phyloP scores from a whole-genome alignment of 192 early-diverging fungal genomes.

The Allomyces macrogynus region DNA sequence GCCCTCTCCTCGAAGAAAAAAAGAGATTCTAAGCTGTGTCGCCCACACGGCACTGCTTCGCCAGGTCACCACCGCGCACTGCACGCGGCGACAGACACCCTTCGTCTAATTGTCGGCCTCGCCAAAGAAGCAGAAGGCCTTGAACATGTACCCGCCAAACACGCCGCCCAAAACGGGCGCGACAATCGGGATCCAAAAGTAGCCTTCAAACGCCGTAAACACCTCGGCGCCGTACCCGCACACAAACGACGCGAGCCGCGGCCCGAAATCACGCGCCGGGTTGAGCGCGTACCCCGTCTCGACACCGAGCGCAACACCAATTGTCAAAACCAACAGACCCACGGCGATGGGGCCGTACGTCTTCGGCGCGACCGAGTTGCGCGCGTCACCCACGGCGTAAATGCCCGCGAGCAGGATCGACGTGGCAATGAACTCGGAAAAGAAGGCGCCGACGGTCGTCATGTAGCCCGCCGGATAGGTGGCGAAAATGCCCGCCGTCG shows the following conservation, averaged over 20 bases:
- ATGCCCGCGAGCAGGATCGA: conserved; percentile 40
- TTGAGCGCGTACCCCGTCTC: conserved; percentile 39
- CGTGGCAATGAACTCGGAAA: conserved; percentile 47
- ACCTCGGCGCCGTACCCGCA: conserved; percentile 42
- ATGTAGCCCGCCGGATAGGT: conserved; percentile 36
- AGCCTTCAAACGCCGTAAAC: conserved; percentile 46
- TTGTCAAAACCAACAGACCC: conserved; percentile 17
- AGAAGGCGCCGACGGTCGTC: conserved; percentile 26
- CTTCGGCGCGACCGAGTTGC: conserved; percentile 4
- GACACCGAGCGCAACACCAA: conserved; percentile 28
- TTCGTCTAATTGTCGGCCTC: background rate
- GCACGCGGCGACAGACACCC: too few relatives aligned
- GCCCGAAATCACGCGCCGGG: conserved; percentile 61
- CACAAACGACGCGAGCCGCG: conserved; percentile 45
- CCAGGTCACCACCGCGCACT: too few relatives aligned
- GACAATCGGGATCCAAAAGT: conserved; percentile 7
- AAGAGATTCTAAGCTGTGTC: too few relatives aligned
- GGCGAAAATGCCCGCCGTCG: conserved; percentile 41
- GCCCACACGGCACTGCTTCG: too few relatives aligned
- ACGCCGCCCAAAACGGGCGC: background rate
- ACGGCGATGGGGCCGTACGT: conserved; percentile 3
- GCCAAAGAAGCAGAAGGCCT: background rate
- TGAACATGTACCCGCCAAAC: background rate
- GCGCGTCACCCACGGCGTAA: conserved; percentile 24
- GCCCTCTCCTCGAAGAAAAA: too few relatives aligned